Conservation (phyloP, 495 filamentous ascomycete species). For the Penicillium salamii region DNA sequence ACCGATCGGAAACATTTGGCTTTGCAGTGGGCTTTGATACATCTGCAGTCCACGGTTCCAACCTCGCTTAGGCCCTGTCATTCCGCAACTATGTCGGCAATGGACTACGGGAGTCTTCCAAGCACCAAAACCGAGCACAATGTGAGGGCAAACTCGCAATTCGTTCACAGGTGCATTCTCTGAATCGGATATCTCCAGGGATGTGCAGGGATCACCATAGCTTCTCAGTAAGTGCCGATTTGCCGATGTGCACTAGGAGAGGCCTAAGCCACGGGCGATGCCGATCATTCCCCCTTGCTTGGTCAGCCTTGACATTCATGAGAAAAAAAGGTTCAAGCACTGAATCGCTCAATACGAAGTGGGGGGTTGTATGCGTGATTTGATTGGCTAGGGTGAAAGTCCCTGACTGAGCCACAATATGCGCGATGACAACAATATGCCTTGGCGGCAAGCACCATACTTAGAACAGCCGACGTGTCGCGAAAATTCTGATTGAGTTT, state of each 20-base stretch:
- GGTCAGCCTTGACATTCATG: neutral
- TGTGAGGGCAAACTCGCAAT: too few relatives aligned
- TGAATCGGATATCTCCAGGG: neutral
- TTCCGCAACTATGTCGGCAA: neutral
- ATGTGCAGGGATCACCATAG: neutral
- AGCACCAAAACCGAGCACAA: neutral
- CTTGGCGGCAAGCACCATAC: neutral
- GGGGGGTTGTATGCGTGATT: neutral
- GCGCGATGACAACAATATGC: constrained; percentile 2
- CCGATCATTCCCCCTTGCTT: constrained; percentile 7
- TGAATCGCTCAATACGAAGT: neutral
- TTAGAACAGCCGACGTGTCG: constrained; percentile 4
- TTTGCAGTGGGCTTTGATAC: neutral
- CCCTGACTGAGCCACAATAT: constrained; percentile 2
- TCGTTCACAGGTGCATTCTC: neutral
- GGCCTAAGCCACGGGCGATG: neutral
- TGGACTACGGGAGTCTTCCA: neutral
- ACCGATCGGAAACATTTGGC: neutral
- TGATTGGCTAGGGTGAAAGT: neutral
- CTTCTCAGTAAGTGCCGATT: neutral
- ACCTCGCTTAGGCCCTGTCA: neutral
- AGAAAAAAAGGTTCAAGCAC: neutral
- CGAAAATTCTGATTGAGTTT: constrained; percentile 13
- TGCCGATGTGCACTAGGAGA: neutral
- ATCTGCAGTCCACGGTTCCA: neutral